A percentile compares a stretch with the other conserved stretches of the same genome.
These are phyloP conservation scores for Narthecium ossifragum DNA, from an alignment of 106 monocot species.

Conservation along the genomic window DNA sequence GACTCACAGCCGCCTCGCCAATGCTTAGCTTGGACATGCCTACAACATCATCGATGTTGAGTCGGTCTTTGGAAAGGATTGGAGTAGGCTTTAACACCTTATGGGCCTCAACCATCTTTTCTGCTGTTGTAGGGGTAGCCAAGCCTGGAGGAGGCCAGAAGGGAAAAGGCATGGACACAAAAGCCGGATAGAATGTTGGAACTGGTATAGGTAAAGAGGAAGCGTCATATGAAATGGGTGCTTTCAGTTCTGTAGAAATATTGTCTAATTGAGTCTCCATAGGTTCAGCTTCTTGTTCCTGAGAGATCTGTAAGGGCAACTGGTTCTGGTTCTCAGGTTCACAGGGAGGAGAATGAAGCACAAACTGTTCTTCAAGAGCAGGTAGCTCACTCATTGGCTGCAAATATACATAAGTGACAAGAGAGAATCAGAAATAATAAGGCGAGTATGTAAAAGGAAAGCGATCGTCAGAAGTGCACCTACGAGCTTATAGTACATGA, in stretches of 20 bases:
- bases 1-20: constrained; percentile 13
- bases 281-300: constrained; percentile 14
- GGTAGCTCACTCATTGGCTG: constrained; percentile 36
- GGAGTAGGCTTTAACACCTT: constrained; percentile 58
- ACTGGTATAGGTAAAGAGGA: constrained; percentile 11
- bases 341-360: constrained; percentile 5
- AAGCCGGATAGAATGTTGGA: constrained; percentile 33
- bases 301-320: constrained; percentile 10
- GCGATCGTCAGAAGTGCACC: no score
- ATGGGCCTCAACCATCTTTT: constrained; percentile 17
- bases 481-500: no score
- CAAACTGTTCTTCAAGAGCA: constrained; percentile 18
- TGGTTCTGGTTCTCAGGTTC: constrained; percentile 21
- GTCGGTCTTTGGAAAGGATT: constrained; percentile 30
- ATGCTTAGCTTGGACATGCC: constrained; percentile 59
- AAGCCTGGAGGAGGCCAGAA: constrained; percentile 40
- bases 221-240: constrained; percentile 3
- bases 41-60: constrained; percentile 35
- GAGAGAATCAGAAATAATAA: background rate
- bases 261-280: constrained; percentile 2
- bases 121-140: constrained; percentile 5
- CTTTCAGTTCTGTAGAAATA: background rate
- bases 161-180: constrained; percentile 22
- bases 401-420: background rate
- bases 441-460: no score